phyloP scores from a whole-genome alignment of 1,284 basidiomycete species.

The Ustilago vetiveriae region DNA sequence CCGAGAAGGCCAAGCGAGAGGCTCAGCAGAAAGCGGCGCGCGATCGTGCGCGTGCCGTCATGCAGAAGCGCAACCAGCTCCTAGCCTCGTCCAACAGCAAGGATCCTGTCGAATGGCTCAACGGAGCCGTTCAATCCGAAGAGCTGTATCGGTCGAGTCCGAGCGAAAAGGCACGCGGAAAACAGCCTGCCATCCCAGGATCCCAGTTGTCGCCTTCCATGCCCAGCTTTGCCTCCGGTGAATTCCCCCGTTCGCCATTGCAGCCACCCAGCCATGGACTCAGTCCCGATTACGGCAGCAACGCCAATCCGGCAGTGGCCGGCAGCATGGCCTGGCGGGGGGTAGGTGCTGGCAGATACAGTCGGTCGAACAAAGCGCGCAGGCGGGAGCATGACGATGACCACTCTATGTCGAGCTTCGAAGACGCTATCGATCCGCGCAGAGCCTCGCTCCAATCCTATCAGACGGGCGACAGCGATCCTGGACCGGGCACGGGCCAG shows the following conservation, averaged over 20 bases:
- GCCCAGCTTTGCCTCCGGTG: conserved; percentile 36
- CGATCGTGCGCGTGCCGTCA: conserved; percentile 92
- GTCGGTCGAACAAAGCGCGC: conserved; percentile 41
- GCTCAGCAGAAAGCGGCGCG: conserved; percentile 75
- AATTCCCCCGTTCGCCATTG: conserved; percentile 41
- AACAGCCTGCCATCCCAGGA: conserved; percentile 48
- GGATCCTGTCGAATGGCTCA: conserved; percentile 62
- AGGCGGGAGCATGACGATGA: conserved; percentile 52
- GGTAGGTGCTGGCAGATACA: conserved; percentile 31
- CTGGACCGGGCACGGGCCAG: conserved; percentile 46
- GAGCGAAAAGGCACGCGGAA: conserved; percentile 59
- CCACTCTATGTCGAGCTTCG: conserved; percentile 53
- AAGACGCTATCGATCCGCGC: conserved; percentile 48
- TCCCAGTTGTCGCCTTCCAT: conserved; percentile 46
- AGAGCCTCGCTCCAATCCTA: conserved; percentile 59
- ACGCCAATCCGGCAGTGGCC: conserved; percentile 23
- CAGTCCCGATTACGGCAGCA: conserved; percentile 38
- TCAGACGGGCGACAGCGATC: conserved; percentile 59
- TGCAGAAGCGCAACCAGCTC: conserved; percentile 78
- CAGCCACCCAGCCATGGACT: conserved; percentile 28
- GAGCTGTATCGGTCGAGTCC: conserved; percentile 27
- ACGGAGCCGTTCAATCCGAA: conserved; percentile 31
- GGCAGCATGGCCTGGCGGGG: conserved; percentile 49
- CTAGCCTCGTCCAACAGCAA: conserved; percentile 52
- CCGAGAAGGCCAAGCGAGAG: conserved; percentile 83